Evolutionary conservation across 805 yeast species (phyloP), one percentile per base, ranked within the genome.

Genomic region (Zygosaccharomyces lentus): DNA sequence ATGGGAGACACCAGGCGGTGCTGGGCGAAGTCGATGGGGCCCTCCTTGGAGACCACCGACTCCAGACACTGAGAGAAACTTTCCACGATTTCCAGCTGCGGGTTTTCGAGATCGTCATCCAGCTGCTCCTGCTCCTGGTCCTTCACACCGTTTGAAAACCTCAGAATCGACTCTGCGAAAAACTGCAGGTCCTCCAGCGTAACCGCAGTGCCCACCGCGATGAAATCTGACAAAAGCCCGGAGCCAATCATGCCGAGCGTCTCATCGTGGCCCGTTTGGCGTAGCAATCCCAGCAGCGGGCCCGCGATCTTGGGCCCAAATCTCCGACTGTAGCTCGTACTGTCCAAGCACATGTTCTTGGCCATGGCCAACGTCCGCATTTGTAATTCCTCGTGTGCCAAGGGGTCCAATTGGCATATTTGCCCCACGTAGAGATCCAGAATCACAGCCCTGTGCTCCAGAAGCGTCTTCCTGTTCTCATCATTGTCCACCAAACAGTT

Each of bases 401-500:
- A 37, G 12, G 49, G 47, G 7, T 21, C 32, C 35, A 58, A n/a
- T 10, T 39, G 44, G 10, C 62, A 41, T 12, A 61, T 43, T 25
- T 45, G 44, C 2, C 52, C 50, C n/a, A 54, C 44, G 45, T 50
- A 55, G 38, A 56, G 46, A 40, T 51, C 50, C 23, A 56, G 6
- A 17, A 64, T 26, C 13, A 41, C 10, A 3, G 41, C 19, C 3
- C 21, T 41, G 9, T 32, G 41, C 13, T 36, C 37, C n/a, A 40
- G 15, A 6, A 61, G 41, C 12, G 55, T 34, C 16, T 48, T 41
- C 34, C 69, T 52, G 34, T 66, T 66, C 1, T 29, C 27, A 42
- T 64, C 62, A 43, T 64, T 61, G 43, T 66, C 68, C 1, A 62
- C 62, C 12, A 66, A 32, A 25, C 58, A 41, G 44, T 66, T 66